Evolutionary conservation across 2,329 filamentous ascomycete species (phyloP).

Genomic region (Colletotrichum musicola): DNA sequence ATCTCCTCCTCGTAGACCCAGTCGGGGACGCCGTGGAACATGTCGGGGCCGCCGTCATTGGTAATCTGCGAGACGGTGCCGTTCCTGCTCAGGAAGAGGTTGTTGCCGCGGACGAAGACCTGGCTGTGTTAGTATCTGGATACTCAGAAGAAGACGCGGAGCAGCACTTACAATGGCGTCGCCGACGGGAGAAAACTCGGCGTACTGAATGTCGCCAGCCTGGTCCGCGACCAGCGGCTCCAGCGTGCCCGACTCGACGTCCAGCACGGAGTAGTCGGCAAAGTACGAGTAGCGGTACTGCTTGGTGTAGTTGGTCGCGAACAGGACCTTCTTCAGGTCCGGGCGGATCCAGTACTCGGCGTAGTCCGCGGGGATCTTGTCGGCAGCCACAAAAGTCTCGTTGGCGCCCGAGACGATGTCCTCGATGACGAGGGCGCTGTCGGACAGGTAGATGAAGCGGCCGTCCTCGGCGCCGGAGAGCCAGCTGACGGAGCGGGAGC

Average conservation of each 20-base stretch:
- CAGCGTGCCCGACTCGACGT: slow-evolving; percentile 68
- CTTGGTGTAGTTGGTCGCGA: slow-evolving; percentile 75
- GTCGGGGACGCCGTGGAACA: slow-evolving; percentile 75
- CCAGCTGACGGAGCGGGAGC: slow-evolving; percentile 67
- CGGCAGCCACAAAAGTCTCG: slow-evolving; percentile 68
- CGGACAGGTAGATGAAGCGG: slow-evolving; percentile 67
- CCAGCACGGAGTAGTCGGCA: slow-evolving; percentile 74
- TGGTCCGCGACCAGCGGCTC: slow-evolving; percentile 70
- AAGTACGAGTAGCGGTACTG: slow-evolving; percentile 78
- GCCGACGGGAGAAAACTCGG: slow-evolving; percentile 69
- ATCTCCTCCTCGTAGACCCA: slow-evolving; percentile 86
- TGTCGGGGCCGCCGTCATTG: slow-evolving; percentile 68
- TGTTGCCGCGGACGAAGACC: slow-evolving; percentile 76
- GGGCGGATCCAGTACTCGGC: slow-evolving; percentile 72
- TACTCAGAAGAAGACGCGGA: too few relatives aligned
- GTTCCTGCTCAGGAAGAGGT: slow-evolving; percentile 70
- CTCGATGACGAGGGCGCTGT: slow-evolving; percentile 69
- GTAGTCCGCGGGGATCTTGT: slow-evolving; percentile 67
- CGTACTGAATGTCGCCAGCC: slow-evolving; percentile 75
- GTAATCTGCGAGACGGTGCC: slow-evolving; percentile 70
- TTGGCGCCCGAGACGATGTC: slow-evolving; percentile 71
- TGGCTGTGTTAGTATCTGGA: not conserved
- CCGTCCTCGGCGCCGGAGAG: slow-evolving; percentile 70
- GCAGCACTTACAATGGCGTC: slow-evolving; percentile 58
- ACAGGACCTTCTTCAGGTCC: slow-evolving; percentile 70